Percentiles rank a stretch among this genome's conserved stretches.
phyloP scores from a whole-genome alignment of 345 rosid genomes.

The Populus tremula region DNA sequence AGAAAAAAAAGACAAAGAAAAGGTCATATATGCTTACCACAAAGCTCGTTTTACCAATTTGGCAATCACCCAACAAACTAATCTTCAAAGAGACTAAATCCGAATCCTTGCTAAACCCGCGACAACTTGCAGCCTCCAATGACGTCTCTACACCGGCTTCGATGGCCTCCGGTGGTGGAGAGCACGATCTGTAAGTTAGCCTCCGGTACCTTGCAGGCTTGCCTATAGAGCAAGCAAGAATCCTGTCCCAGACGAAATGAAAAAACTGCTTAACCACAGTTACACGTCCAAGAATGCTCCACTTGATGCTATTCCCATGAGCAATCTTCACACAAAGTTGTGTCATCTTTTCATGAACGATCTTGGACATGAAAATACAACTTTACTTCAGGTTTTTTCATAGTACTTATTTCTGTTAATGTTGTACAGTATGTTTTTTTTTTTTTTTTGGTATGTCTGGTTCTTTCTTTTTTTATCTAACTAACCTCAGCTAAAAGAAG shows the following conservation, averaged over 20 bases:
- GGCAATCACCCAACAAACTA: constrained; percentile 88
- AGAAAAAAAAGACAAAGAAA: background rate
- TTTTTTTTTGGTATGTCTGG: background rate
- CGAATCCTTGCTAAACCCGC: constrained; percentile 51
- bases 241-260: constrained; percentile 67
- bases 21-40: constrained; percentile 41
- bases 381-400: constrained; percentile 3
- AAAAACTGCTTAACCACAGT: constrained; percentile 61
- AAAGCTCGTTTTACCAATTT: constrained; percentile 89
- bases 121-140: constrained; percentile 19
- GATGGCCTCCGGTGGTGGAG: constrained; percentile 28
- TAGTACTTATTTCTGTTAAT: constrained; percentile 1
- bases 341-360: constrained; percentile 47
- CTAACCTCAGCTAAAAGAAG: constrained; percentile 2
- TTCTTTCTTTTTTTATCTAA: constrained; percentile 4
- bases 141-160: constrained; percentile 3
- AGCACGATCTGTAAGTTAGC: constrained; percentile 41
- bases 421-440: background rate
- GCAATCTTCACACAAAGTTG: constrained; percentile 51
- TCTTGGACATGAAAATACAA: constrained; percentile 40
- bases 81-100: constrained; percentile 89
- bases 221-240: constrained; percentile 71
- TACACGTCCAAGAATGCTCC: constrained; percentile 56
- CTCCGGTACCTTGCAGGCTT: constrained; percentile 55
- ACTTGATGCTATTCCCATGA: constrained; percentile 47